Evolutionary conservation across 148 eudicot species (phyloP).

Genomic region (Fagopyrum esculentum): DNA sequence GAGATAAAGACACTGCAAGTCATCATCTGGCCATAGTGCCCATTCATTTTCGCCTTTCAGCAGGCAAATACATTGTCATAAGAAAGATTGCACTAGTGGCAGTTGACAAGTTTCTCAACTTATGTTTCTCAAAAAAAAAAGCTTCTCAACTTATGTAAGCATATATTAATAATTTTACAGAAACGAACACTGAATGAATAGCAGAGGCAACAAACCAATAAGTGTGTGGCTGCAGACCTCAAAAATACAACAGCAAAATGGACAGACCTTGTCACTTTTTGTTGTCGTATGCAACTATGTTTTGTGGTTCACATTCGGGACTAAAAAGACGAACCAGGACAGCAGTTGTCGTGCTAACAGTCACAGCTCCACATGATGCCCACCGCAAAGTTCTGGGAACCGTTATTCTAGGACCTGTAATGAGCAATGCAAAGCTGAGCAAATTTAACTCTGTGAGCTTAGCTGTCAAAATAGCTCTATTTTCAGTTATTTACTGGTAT

Average conservation of each 20-base stretch:
- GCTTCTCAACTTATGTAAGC: not conserved
- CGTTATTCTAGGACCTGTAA: conserved; percentile 74
- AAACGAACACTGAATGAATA: not conserved
- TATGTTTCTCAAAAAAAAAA: too few species aligned
- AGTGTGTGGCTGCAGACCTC: not conserved
- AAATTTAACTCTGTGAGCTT: not conserved
- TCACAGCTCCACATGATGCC: conserved; percentile 81
- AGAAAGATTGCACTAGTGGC: not conserved
- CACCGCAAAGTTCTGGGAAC: conserved; percentile 81
- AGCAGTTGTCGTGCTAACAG: conserved; percentile 60
- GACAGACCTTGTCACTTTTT: conserved; percentile 29
- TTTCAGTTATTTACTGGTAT: not conserved
- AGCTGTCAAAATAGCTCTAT: not conserved
- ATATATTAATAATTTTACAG: not conserved
- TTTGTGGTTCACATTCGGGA: conserved; percentile 97
- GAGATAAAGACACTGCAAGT: not conserved
- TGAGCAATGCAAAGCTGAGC: not conserved
- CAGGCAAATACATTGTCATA: not conserved
- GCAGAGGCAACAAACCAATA: not conserved
- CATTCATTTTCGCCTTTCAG: not conserved
- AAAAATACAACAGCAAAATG: not conserved
- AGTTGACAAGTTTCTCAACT: not conserved
- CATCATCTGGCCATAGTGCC: not conserved
- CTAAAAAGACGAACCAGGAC: conserved; percentile 74
- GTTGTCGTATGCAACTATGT: conserved; percentile 71